phyloP scores from a whole-genome alignment of 345 rosid species.

The Populus davidiana region DNA sequence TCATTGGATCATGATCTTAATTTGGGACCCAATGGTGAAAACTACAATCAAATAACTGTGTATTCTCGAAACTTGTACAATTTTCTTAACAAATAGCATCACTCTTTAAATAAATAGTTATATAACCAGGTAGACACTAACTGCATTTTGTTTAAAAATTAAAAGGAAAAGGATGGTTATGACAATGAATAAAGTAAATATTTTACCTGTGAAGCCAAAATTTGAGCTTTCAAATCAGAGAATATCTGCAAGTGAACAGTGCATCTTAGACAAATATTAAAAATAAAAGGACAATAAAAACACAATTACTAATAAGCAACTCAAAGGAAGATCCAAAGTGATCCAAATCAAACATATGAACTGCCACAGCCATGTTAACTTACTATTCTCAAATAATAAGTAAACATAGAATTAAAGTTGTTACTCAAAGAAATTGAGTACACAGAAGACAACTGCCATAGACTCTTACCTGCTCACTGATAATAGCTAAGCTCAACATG shows the following conservation, averaged over 20 bases:
- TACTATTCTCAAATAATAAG: not conserved
- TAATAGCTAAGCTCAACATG: constrained; percentile 86
- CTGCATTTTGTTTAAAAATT: not conserved
- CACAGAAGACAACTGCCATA: not conserved
- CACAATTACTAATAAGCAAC: not conserved
- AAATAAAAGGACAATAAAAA: not conserved
- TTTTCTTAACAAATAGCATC: not conserved
- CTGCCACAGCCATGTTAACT: not conserved
- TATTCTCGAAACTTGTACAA: not conserved
- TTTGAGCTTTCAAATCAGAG: constrained; percentile 81
- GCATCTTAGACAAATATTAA: constrained; percentile 1
- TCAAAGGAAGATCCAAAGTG: not conserved
- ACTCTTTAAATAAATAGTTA: not conserved
- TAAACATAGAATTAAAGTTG: not conserved
- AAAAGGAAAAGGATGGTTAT: not conserved
- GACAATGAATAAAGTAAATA: not conserved
- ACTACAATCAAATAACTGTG: not conserved
- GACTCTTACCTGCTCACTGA: constrained; percentile 66
- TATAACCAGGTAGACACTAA: not conserved
- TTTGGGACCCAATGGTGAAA: not conserved
- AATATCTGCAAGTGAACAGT: constrained; percentile 57
- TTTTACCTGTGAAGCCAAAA: constrained; percentile 83
- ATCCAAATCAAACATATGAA: not conserved
- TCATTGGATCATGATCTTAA: not conserved
- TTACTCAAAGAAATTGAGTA: not conserved